Conservation (phyloP, 805 yeast genomes). For the Ogataea zsoltii region DNA sequence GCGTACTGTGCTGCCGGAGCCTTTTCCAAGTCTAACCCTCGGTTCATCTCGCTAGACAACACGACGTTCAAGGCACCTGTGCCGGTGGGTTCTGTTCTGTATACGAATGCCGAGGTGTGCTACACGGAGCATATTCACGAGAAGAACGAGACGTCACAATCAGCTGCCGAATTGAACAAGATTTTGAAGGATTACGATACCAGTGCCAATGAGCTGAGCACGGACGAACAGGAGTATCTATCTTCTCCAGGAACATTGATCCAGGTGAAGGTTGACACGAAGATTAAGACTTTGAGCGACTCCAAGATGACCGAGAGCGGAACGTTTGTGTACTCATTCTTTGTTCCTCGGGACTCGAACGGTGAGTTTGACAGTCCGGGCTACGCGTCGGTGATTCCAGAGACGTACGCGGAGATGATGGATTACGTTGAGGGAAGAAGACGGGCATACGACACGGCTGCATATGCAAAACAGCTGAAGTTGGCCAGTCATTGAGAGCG, state of each 20-base stretch:
- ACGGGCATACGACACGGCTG: constrained; percentile 81
- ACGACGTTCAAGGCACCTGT: constrained; percentile 93
- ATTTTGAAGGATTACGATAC: constrained; percentile 51
- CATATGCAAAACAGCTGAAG: constrained; percentile 52
- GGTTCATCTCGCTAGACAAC: constrained; percentile 87
- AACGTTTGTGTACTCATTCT: constrained; percentile 84
- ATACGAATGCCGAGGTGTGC: constrained; percentile 77
- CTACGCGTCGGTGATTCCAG: constrained; percentile 79
- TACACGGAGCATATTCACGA: constrained; percentile 79
- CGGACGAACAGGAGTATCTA: constrained; percentile 57
- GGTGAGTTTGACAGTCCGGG: constrained; percentile 49
- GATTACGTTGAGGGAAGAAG: constrained; percentile 87
- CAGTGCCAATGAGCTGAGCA: constrained; percentile 54
- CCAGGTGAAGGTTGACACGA: constrained; percentile 86
- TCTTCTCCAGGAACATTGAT: constrained; percentile 82
- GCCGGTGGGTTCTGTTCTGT: constrained; percentile 89
- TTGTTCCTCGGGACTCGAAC: constrained; percentile 62
- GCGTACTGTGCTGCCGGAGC: constrained; percentile 94
- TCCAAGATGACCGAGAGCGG: constrained; percentile 72
- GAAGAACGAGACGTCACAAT: constrained; percentile 26
- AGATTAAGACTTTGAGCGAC: constrained; percentile 58
- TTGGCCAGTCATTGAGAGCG: constrained; percentile 17
- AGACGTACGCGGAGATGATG: constrained; percentile 90
- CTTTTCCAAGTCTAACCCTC: constrained; percentile 79
- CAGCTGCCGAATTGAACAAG: constrained; percentile 24